Percentiles rank a stretch among this genome's conserved stretches.
phyloP scores from a whole-genome alignment of 495 filamentous ascomycete genomes.

The Penicillium pulvis region DNA sequence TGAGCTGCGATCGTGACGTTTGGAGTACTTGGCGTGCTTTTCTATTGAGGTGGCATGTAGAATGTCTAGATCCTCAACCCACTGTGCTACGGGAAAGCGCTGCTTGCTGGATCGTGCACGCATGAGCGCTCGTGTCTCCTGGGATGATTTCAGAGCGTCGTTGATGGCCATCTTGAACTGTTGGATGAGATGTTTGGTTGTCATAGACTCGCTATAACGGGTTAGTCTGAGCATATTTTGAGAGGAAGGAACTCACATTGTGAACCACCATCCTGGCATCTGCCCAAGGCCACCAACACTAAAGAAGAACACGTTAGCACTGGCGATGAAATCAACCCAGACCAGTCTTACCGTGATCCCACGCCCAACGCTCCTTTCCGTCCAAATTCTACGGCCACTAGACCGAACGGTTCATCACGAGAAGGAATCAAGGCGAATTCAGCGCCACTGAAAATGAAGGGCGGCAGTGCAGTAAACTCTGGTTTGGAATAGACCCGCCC shows the following conservation, averaged over 20 bases:
- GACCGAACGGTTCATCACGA: conserved; percentile 76
- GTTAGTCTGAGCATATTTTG: background rate
- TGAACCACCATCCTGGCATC: conserved; percentile 76
- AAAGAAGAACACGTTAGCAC: background rate
- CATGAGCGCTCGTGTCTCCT: conserved; percentile 63
- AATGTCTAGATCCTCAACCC: conserved; percentile 64
- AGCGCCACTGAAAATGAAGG: conserved; percentile 76
- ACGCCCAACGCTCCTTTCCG: conserved; percentile 77
- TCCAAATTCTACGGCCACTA: conserved; percentile 80
- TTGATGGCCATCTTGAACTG: conserved; percentile 74
- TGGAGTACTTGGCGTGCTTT: conserved; percentile 40
- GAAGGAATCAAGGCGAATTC: conserved; percentile 80
- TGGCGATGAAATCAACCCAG: background rate
- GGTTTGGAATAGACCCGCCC: conserved; percentile 76
- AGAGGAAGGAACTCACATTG: conserved; percentile 36
- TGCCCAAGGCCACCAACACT: conserved; percentile 68
- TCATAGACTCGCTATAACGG: conserved; percentile 55
- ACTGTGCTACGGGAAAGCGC: conserved; percentile 74
- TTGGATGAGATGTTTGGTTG: conserved; percentile 66
- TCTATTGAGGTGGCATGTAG: conserved; percentile 59
- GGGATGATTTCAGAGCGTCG: conserved; percentile 64
- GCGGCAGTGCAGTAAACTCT: conserved; percentile 74
- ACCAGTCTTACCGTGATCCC: conserved; percentile 45
- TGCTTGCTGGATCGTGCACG: conserved; percentile 72
- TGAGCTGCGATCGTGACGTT: conserved; percentile 26